These are phyloP conservation scores for Synchytrium microbalum DNA, from an alignment of 371 early-diverging fungal species.

Conservation along the genomic window DNA sequence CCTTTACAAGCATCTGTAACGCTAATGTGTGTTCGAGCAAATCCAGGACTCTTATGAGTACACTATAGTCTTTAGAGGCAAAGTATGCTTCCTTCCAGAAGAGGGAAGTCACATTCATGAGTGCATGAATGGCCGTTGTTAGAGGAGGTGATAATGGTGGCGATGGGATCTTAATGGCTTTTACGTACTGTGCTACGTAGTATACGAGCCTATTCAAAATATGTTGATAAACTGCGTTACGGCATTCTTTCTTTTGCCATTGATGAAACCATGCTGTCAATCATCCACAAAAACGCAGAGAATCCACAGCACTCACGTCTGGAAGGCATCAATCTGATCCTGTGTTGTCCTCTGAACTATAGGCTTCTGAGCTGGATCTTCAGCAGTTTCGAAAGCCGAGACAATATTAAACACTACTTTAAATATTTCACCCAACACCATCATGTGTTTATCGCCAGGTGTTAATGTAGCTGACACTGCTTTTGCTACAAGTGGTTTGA, in stretches of 20 bases:
- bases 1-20: slow-evolving; percentile 10
- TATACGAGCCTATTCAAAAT: background rate
- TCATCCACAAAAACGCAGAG: background rate
- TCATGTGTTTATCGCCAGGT: background rate
- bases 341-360: background rate
- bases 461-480: background rate
- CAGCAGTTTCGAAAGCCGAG: background rate
- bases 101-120: slow-evolving; percentile 52
- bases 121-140: slow-evolving; percentile 63
- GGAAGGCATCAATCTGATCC: background rate
- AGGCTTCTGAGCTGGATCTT: background rate
- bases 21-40: slow-evolving; percentile 33
- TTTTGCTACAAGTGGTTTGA: background rate
- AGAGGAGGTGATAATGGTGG: slow-evolving; percentile 63
- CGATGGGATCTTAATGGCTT: background rate
- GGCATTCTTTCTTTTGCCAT: too few species aligned
- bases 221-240: background rate
- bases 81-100: slow-evolving; percentile 32
- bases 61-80: slow-evolving; percentile 21
- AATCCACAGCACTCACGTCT: background rate
- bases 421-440: slow-evolving; percentile 19
- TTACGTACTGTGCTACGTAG: background rate
- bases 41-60: slow-evolving; percentile 28
- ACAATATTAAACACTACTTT: slow-evolving; percentile 22
- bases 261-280: too few species aligned